Evolutionary conservation across 495 filamentous ascomycete genomes (phyloP).

Genomic region (Penicillium robsamsonii): DNA sequence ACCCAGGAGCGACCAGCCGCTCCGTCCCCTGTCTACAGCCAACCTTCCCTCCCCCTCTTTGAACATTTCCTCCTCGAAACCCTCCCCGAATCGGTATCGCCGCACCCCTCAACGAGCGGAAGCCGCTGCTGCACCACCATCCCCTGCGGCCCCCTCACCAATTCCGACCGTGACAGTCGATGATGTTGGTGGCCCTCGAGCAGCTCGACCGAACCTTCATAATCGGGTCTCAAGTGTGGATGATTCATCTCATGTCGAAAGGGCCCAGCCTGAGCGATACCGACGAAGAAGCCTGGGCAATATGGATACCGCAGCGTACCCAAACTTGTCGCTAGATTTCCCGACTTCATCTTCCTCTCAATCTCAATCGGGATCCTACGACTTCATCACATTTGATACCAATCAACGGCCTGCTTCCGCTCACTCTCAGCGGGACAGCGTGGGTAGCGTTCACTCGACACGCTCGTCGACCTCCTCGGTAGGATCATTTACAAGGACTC

Average conservation of each 20-base stretch:
- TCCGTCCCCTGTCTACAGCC: conserved; percentile 52
- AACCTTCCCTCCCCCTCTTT: conserved; percentile 48
- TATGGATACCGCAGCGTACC: conserved; percentile 59
- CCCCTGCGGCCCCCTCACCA: conserved; percentile 35
- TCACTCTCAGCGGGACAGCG: conserved; percentile 59
- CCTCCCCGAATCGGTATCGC: conserved; percentile 67
- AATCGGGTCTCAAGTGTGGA: conserved; percentile 52
- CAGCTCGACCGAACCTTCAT: conserved; percentile 27
- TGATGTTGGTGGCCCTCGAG: conserved; percentile 20
- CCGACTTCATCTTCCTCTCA: conserved; percentile 26
- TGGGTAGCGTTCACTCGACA: conserved; percentile 54
- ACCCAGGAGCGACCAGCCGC: conserved; percentile 35
- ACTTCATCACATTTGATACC: conserved; percentile 37
- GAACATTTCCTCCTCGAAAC: conserved; percentile 51
- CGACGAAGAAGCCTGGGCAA: conserved; percentile 80
- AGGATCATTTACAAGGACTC: conserved; percentile 28
- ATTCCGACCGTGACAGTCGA: conserved; percentile 22
- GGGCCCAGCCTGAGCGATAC: conserved; percentile 61
- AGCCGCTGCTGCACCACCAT: conserved; percentile 41
- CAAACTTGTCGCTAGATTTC: conserved; percentile 40
- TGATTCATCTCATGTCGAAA: conserved; percentile 47
- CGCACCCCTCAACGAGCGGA: conserved; percentile 55
- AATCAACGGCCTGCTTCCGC: conserved; percentile 46
- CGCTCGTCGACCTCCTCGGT: conserved; percentile 57
- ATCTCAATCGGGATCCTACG: conserved; percentile 29